Base-by-base conservation (phyloP, 1,284 basidiomycete species). In the Flammula alnicola region DNA sequence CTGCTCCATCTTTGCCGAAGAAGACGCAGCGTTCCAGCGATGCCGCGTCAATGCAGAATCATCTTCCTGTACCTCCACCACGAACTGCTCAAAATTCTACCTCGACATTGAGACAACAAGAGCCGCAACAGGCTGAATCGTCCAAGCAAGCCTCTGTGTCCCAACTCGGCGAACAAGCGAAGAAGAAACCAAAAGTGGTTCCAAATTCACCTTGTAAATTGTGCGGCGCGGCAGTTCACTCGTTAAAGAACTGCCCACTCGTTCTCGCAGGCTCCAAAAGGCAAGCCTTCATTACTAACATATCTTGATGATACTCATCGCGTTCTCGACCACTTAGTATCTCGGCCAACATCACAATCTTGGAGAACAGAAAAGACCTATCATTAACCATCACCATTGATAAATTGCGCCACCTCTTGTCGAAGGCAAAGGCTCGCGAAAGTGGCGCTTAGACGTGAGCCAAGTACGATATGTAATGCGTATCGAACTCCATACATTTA, bases 191-290 rank as follows among this genome's bases (percentile, higher is more conserved):
- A 59, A 31, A 77, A 71, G 42, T 40, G 1, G 42, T 50, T 3
- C 20, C 47, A 8, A 27, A 37, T 12, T 33, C 61, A 3, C 61
- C 37, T 3, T 39, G 37, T 25, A 14, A 25, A 16, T n/a, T 39
- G n/a, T 39, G 37, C 27, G n/a, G n/a, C n/a, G n/a, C 10, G 19
- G 23, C 22, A 27, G 25, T n/a, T 39, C 37, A 39, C 25, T 16
- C 23, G 4, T 39, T 39, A 11, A 74, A 78, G 55, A 70, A 75
- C 16, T 88, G 86, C 61, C 76, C 80, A n/a, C 57, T 75, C 20
- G 72, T 83, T 3, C 55, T 54, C 7, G 64, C 69, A 52, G 83
- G 83, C 6, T 69, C 77, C 1, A 64, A 69, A 49, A 81, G 78
- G 85, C 86, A 54, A 36, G 67, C 26, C 45, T 29, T 39, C 10